phyloP scores from a whole-genome alignment of 768 basidiomycete species.

The Tulasnella sp. region DNA sequence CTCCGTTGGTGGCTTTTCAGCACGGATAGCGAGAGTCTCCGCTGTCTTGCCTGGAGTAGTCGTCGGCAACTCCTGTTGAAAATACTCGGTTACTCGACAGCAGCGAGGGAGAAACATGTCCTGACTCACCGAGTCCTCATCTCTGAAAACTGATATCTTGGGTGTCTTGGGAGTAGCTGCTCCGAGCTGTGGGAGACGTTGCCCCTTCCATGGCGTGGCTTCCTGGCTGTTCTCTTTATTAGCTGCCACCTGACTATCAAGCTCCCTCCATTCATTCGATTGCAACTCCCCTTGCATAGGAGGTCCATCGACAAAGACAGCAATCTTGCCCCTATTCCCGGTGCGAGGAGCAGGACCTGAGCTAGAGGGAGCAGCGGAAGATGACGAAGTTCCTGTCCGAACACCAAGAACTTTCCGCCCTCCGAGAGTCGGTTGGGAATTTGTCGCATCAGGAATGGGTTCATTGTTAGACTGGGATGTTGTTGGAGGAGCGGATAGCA shows the following conservation, averaged over 20 bases:
- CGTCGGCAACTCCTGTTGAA: constrained; percentile 1
- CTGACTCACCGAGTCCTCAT: constrained; percentile 23
- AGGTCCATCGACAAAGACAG: constrained; percentile 25
- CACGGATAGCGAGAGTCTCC: constrained; percentile 23
- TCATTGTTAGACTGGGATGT: constrained; percentile 18
- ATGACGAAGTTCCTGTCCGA: constrained; percentile 24
- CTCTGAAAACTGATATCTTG: constrained; percentile 33
- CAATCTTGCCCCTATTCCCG: constrained; percentile 22
- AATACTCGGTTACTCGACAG: not conserved
- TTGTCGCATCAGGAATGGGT: constrained; percentile 9
- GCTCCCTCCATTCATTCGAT: constrained; percentile 29
- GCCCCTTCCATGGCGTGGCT: constrained; percentile 30
- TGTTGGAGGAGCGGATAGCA: constrained; percentile 33
- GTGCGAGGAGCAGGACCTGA: constrained; percentile 16
- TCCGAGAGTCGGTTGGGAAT: constrained; percentile 20
- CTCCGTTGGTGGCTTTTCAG: constrained; percentile 22
- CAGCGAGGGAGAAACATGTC: not conserved
- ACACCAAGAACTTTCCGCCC: constrained; percentile 20
- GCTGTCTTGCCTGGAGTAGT: constrained; percentile 15
- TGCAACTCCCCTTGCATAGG: not conserved
- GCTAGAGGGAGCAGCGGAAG: constrained; percentile 19
- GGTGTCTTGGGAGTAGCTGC: constrained; percentile 25
- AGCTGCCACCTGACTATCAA: constrained; percentile 30
- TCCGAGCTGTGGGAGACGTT: constrained; percentile 25
- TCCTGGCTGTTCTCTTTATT: constrained; percentile 32